Evolutionary conservation across 768 basidiomycete genomes (phyloP), one percentile per base, ranked within the genome.

Genomic region (Tylopilus vinaceipallidus): DNA sequence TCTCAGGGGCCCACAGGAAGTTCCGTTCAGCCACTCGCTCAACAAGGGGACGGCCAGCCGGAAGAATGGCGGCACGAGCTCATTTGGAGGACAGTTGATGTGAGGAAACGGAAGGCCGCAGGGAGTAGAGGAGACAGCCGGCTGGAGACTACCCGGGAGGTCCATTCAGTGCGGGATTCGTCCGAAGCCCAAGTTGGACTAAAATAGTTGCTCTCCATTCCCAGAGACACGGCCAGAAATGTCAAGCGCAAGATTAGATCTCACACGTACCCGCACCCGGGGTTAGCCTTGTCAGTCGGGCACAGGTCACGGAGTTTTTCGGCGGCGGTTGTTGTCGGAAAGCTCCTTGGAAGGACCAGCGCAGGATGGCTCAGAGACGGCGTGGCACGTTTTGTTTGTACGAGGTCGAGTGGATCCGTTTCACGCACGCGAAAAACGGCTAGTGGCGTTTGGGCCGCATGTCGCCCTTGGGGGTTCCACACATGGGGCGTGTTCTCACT

Each of bases 61-160:
- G 49, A 33, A 37, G 49, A 58, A 58, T 26, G 45, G 59, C 50
- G 59, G 53, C 26, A 53, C 26, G 33, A 44, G 17, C 59, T 53
- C 62, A 50, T 42, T 54, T 66, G 49, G 53, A 57, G 42, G 56
- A 37, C 2, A 26, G 27, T 30, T 37, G 19, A 51, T 54, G 51
- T 52, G 24, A 61, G 64, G 64, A 57, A 57, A 47, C 62, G 65
- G 65, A 56, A 59, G 62, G n/a, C 64, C 64, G 62, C 54, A 61
- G 51, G 55, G 55, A 39, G 41, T 40, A 52, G 38, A n/a, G n/a
- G n/a, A 41, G 35, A 32, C 36, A 34, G n/a, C 55, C 42, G 55
- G 44, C 36, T 50, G 32, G 44, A 57, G 26, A 49, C 52, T 35
- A 13, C 43, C 55, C 37, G 50, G 39, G 46, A 11, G 40, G 42